phyloP scores from a whole-genome alignment of 2,329 filamentous ascomycete genomes.

The Penicillium sp. region DNA sequence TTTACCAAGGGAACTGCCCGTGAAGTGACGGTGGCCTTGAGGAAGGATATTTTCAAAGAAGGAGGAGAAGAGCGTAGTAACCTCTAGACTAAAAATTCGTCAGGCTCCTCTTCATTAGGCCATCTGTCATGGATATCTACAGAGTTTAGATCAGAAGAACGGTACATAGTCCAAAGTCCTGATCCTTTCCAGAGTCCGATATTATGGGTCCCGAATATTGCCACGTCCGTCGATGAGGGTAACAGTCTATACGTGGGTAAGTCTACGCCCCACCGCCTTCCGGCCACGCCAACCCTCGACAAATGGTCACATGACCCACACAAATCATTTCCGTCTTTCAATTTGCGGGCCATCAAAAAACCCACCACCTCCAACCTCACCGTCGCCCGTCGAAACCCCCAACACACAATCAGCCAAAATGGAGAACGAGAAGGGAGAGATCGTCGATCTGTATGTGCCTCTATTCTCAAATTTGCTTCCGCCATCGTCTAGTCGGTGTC shows the following conservation, averaged over 20 bases:
- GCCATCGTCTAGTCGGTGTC: conserved; percentile 19
- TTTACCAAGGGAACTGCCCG: conserved; percentile 61
- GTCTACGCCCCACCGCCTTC: conserved; percentile 19
- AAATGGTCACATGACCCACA: conserved; percentile 50
- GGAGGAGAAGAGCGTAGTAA: conserved; percentile 36
- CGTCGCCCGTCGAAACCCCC: conserved; percentile 44
- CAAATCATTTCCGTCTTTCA: conserved; percentile 38
- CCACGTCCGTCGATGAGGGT: conserved; percentile 18
- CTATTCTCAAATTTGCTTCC: conserved; percentile 22
- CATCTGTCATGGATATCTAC: background rate
- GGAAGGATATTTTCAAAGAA: conserved; percentile 52
- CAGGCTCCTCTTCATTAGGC: background rate
- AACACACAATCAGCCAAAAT: conserved; percentile 65
- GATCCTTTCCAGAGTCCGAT: background rate
- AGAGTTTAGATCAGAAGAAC: background rate
- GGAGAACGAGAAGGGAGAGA: conserved; percentile 99
- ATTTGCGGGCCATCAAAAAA: conserved; percentile 38
- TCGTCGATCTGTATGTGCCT: conserved; percentile 89
- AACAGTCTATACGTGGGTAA: background rate
- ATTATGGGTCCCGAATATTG: conserved; percentile 17
- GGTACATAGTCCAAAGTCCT: conserved; percentile 2
- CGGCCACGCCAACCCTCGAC: conserved; percentile 40
- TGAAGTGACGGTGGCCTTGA: conserved; percentile 57
- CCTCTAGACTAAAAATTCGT: conserved; percentile 30
- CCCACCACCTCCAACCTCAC: conserved; percentile 39